Conservation (phyloP, 345 rosid species). For the Geranium rotundifolium region DNA sequence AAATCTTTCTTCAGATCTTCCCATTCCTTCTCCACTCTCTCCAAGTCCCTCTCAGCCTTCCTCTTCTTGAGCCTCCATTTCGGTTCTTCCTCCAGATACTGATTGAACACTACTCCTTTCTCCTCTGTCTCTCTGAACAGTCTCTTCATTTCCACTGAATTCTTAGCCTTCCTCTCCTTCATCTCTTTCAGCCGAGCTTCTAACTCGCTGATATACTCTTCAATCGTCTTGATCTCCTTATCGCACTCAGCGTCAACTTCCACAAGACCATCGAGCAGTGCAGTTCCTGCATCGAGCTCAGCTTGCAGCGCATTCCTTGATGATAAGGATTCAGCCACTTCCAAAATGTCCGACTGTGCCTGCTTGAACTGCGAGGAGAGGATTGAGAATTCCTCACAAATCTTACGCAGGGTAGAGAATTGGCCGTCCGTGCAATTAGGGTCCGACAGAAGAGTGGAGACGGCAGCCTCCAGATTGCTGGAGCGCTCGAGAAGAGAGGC, state of each 20-base stretch:
- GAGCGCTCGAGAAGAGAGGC: slow-evolving; percentile 10
- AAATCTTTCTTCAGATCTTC: slow-evolving; percentile 17
- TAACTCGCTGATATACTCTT: slow-evolving; percentile 10
- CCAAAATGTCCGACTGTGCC: slow-evolving; percentile 9
- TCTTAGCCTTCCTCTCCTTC: slow-evolving; percentile 10
- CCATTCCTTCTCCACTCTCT: slow-evolving; percentile 20
- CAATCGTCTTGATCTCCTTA: slow-evolving; percentile 8
- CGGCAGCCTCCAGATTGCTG: slow-evolving; percentile 9
- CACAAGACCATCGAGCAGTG: slow-evolving; percentile 11
- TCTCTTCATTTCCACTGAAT: slow-evolving; percentile 14
- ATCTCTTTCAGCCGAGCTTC: slow-evolving; percentile 12
- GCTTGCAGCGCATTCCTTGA: slow-evolving; percentile 12
- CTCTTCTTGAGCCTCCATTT: slow-evolving; percentile 18
- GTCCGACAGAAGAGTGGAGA: slow-evolving; percentile 12
- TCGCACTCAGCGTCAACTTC: slow-evolving; percentile 8
- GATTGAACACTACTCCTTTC: slow-evolving; percentile 13
- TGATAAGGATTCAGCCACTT: slow-evolving; percentile 6
- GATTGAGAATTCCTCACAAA: slow-evolving; percentile 14
- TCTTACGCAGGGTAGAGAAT: slow-evolving; percentile 7
- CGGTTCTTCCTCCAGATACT: slow-evolving; percentile 14
- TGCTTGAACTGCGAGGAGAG: slow-evolving; percentile 11
- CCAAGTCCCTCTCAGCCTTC: slow-evolving; percentile 19
- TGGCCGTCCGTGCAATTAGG: slow-evolving; percentile 1
- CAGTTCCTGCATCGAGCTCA: slow-evolving; percentile 11
- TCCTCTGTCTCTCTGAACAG: slow-evolving; percentile 19